Evolutionary conservation across 208 protist genomes (phyloP).

Genomic region (Leishmania arabica): DNA sequence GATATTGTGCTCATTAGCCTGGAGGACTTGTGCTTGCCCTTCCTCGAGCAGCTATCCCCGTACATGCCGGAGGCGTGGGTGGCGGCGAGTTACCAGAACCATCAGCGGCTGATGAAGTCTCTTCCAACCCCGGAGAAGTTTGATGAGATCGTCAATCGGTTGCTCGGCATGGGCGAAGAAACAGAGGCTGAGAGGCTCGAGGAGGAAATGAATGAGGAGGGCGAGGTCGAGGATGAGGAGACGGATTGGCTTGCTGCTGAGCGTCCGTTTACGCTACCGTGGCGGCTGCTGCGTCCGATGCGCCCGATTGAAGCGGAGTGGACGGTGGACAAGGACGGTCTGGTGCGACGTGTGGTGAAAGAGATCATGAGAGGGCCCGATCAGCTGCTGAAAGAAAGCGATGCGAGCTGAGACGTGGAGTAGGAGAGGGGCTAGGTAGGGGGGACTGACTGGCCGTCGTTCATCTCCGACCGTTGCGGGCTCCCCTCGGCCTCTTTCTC

Average conservation of each 20-base stretch:
- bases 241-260: background rate
- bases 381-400: conserved; percentile 6
- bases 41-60: conserved; percentile 33
- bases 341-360: conserved; percentile 25
- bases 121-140: conserved; percentile 36
- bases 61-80: conserved; percentile 61
- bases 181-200: conserved; percentile 11
- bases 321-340: conserved; percentile 22
- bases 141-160: conserved; percentile 36
- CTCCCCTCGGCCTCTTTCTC: background rate
- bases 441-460: background rate
- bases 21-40: conserved; percentile 55
- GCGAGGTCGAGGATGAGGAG: conserved; percentile 4
- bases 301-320: conserved; percentile 21
- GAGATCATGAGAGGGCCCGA: conserved; percentile 25
- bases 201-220: conserved; percentile 1
- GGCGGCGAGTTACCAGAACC: conserved; percentile 34
- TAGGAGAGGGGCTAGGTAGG: background rate
- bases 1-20: conserved; percentile 49
- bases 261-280: conserved; percentile 13
- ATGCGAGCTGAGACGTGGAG: conserved; percentile 5
- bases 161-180: conserved; percentile 32
- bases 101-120: conserved; percentile 25
- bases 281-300: conserved; percentile 24
- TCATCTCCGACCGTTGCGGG: background rate